Conservation (phyloP, 306 rosid species). For the Vigna angularis region DNA sequence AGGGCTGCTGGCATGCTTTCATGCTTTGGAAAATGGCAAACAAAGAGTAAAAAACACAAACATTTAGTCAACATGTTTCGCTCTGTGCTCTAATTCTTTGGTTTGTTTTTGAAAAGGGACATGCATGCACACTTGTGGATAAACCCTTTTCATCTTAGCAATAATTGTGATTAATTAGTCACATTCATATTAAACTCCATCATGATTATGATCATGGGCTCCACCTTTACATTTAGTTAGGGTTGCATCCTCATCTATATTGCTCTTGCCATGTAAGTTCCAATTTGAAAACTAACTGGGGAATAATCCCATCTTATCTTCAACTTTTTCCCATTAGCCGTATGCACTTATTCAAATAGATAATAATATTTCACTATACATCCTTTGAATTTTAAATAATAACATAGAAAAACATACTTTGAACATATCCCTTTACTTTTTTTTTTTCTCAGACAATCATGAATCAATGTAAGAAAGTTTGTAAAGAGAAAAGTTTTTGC, state of each 20-base stretch:
- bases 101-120: constrained; percentile 15
- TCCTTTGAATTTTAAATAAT: constrained; percentile 1
- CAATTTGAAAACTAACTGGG: neutral
- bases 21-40: constrained; percentile 44
- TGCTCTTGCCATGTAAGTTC: neutral
- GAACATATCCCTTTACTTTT: neutral
- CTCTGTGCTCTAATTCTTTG: constrained; percentile 28
- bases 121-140: constrained; percentile 25
- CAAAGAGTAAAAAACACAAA: constrained; percentile 47
- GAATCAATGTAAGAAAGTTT: neutral
- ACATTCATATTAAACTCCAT: constrained; percentile 31
- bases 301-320: constrained; percentile 7
- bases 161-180: constrained; percentile 53
- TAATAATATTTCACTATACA: neutral
- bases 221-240: constrained; percentile 60
- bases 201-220: constrained; percentile 58
- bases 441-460: neutral
- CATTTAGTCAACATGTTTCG: constrained; percentile 70
- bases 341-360: neutral
- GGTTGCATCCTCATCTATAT: too few species aligned
- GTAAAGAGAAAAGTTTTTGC: neutral
- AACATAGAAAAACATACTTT: neutral
- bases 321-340: neutral
- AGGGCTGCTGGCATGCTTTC: constrained; percentile 39
- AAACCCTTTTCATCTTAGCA: constrained; percentile 39